Evolutionary conservation across 345 rosid species (phyloP), one percentile per base, ranked within the genome.

Genomic region (Pistacia integerrima): DNA sequence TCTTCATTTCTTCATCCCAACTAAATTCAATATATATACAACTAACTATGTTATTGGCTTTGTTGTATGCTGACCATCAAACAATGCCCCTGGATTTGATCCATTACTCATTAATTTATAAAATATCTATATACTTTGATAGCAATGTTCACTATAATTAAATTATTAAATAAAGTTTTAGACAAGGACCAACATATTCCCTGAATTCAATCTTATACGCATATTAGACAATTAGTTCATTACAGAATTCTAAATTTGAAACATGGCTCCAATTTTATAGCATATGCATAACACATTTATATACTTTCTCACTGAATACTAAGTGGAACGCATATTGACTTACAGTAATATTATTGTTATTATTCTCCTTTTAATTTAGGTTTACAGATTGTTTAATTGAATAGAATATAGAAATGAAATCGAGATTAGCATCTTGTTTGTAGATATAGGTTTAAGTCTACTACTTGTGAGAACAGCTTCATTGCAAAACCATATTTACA

Each of bases 101-200:
- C 20, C 48, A 13, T 33, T 64, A 14, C 10, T 6, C 22, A 59
- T 22, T 59, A 59, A 22, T 60, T 10, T 60, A 48, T 25, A 25
- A 0, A 25, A 25, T 25, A 25, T 25, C 25, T 25, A 25, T 25
- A 25, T 25, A 25, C 25, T 25, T 25, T 25, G 25, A 25, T 25
- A 25, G 25, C 25, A 25, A 25, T 25, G 25, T 25, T 25, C 25
- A 25, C 25, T 25, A 25, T 25, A 25, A 25, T 25, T 25, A 25
- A 25, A 25, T 25, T 25, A 25, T 25, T 25, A 25, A 25, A 25
- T 25, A 25, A 25, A 14, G 20, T 14, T 54, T 68, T 59, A n/a
- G 38, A 51, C 69, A 22, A 28, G 78, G 67, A 66, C 74, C 60
- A 85, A 85, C 87, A 74, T 64, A 63, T 64, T 62, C 84, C 88